Conservation (phyloP, 2,329 filamentous ascomycete genomes). For the Sphaerostilbella broomeana region DNA sequence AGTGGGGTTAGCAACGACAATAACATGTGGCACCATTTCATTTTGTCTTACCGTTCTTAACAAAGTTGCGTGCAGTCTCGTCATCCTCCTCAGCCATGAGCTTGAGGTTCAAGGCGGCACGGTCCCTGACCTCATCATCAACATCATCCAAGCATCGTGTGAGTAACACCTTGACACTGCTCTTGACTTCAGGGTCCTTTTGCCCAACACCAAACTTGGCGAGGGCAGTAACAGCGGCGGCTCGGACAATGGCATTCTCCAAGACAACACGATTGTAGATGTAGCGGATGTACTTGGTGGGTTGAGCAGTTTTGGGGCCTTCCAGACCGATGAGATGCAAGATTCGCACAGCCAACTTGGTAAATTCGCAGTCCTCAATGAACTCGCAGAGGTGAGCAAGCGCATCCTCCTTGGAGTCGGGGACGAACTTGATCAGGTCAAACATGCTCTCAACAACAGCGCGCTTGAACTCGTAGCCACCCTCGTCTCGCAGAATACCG, state of each 20-base stretch:
- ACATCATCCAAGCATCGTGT: conserved; percentile 93
- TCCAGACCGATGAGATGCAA: conserved; percentile 90
- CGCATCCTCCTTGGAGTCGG: conserved; percentile 73
- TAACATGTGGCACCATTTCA: no score
- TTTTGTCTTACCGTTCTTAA: conserved; percentile 79
- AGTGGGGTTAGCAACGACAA: no score
- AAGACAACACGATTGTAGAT: conserved; percentile 98
- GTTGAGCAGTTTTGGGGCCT: conserved; percentile 89
- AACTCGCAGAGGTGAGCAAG: conserved; percentile 96
- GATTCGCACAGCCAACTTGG: conserved; percentile 92
- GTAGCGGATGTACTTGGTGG: conserved; percentile 98
- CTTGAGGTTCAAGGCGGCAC: conserved; percentile 84
- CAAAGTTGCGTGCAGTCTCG: conserved; percentile 76
- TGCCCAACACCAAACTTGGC: conserved; percentile 97
- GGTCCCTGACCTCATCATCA: conserved; percentile 94
- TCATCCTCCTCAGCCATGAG: conserved; percentile 92
- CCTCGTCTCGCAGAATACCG: conserved; percentile 92
- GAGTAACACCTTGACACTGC: conserved; percentile 86
- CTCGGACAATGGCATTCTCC: conserved; percentile 92
- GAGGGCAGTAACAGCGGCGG: conserved; percentile 88
- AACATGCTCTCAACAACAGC: conserved; percentile 99
- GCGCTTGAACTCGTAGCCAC: conserved; percentile 96
- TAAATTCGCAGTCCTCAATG: conserved; percentile 99
- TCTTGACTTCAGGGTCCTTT: conserved; percentile 93
- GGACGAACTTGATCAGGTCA: conserved; percentile 97